phyloP scores from a whole-genome alignment of 495 filamentous ascomycete genomes.

The Chaetomium cochliodes region DNA sequence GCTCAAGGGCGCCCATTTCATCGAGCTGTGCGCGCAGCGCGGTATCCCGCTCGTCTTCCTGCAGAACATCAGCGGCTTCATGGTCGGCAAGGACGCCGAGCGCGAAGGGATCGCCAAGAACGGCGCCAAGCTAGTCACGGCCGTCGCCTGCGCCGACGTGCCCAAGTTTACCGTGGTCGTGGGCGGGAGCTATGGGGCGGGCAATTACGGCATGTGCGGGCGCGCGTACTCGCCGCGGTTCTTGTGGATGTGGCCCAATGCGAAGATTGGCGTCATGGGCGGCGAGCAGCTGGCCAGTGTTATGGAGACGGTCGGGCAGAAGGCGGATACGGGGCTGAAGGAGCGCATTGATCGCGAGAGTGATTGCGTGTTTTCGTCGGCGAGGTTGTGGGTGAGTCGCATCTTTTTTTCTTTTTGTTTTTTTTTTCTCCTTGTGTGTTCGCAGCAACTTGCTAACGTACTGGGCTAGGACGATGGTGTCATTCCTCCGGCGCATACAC shows the following conservation, averaged over 20 bases:
- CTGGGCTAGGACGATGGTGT: constrained; percentile 74
- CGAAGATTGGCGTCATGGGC: constrained; percentile 94
- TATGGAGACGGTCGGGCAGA: constrained; percentile 91
- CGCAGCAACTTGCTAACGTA: constrained; percentile 27
- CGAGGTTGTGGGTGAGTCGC: constrained; percentile 75
- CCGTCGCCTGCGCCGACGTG: constrained; percentile 90
- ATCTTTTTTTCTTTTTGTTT: neutral
- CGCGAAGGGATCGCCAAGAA: constrained; percentile 96
- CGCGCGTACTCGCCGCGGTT: constrained; percentile 88
- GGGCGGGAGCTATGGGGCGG: constrained; percentile 80
- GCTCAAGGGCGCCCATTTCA: constrained; percentile 95
- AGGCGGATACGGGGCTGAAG: constrained; percentile 76
- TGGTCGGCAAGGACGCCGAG: constrained; percentile 93
- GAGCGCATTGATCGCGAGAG: constrained; percentile 87
- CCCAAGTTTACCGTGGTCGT: constrained; percentile 97
- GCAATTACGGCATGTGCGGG: constrained; percentile 77
- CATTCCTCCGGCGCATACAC: constrained; percentile 85
- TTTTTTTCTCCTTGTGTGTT: neutral
- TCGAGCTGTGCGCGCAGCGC: constrained; percentile 92
- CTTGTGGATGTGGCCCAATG: constrained; percentile 97
- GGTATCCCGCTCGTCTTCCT: constrained; percentile 87
- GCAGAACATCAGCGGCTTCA: constrained; percentile 97
- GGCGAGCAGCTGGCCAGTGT: constrained; percentile 87
- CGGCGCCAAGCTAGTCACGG: constrained; percentile 94
- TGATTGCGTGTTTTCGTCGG: constrained; percentile 81